phyloP scores from a whole-genome alignment of 1,284 basidiomycete species.

The Rhodotorula sp. region DNA sequence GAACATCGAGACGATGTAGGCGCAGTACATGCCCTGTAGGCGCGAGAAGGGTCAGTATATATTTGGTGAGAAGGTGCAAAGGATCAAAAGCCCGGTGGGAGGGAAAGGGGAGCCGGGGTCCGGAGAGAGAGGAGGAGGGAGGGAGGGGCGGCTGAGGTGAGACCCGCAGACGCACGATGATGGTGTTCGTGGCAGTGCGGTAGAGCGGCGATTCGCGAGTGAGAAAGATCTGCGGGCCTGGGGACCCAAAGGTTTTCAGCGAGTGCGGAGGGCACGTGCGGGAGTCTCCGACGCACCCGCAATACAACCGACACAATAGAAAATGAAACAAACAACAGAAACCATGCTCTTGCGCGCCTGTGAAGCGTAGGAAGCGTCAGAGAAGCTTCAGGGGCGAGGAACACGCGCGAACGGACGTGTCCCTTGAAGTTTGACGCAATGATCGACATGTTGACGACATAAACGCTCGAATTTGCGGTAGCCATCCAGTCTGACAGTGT shows the following conservation, averaged over 20 bases:
- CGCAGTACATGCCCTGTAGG: neutral
- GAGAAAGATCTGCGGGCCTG: slow-evolving; percentile 17
- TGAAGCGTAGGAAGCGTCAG: too few species aligned
- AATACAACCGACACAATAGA: slow-evolving; percentile 3
- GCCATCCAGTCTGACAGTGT: slow-evolving; percentile 18
- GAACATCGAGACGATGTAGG: slow-evolving; percentile 11
- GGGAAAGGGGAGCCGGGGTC: too few species aligned
- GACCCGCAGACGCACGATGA: neutral
- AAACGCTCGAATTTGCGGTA: slow-evolving; percentile 21
- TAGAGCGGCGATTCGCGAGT: slow-evolving; percentile 7
- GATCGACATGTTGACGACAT: slow-evolving; percentile 21
- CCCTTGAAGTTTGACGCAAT: slow-evolving; percentile 30
- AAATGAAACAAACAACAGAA: slow-evolving; percentile 10
- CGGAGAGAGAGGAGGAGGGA: neutral
- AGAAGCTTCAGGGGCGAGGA: fast-evolving
- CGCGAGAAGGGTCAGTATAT: too few species aligned
- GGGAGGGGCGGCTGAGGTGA: neutral
- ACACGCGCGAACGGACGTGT: neutral
- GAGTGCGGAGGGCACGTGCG: too few species aligned
- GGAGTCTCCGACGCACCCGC: neutral
- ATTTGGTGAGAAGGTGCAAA: too few species aligned
- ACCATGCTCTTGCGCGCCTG: slow-evolving; percentile 26
- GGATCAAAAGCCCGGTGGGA: too few species aligned
- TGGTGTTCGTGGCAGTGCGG: slow-evolving; percentile 16
- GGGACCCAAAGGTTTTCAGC: neutral